Conservation (phyloP, 1,284 basidiomycete genomes). For the Leccinum insigne region DNA sequence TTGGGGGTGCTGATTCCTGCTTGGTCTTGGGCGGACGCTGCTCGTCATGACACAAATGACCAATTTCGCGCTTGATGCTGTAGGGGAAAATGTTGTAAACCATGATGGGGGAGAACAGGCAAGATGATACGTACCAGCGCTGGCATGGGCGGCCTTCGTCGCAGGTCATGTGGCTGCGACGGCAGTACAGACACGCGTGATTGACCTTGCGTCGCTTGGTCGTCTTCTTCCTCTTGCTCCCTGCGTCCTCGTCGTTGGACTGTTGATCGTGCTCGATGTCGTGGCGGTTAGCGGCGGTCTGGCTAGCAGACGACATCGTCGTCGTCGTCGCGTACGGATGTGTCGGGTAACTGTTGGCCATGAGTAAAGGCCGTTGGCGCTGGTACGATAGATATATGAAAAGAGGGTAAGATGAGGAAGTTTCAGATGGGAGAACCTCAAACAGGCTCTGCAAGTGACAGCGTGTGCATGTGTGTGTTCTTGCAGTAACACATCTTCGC, state of each 20-base stretch:
- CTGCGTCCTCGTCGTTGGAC: conserved; percentile 29
- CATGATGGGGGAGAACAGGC: background rate
- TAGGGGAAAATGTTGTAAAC: background rate
- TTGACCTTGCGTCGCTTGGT: conserved; percentile 78
- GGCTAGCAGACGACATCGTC: conserved; percentile 20
- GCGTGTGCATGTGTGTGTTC: conserved; percentile 17
- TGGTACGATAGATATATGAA: conserved; percentile 14
- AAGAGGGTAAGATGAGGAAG: conserved; percentile 12
- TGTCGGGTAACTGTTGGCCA: conserved; percentile 30
- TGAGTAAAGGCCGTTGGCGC: conserved; percentile 11
- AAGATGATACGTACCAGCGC: conserved; percentile 67
- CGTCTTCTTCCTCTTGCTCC: conserved; percentile 49
- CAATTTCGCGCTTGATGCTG: conserved; percentile 85
- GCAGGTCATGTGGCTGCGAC: conserved; percentile 75
- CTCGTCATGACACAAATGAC: conserved; percentile 90
- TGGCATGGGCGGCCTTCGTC: conserved; percentile 89
- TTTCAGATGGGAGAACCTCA: conserved; percentile 26
- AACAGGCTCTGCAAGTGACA: conserved; percentile 24
- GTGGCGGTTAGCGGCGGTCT: conserved; percentile 1
- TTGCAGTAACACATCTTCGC: background rate
- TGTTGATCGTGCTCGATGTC: conserved; percentile 29
- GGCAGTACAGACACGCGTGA: conserved; percentile 92
- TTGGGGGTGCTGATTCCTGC: conserved; percentile 27
- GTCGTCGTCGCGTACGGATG: conserved; percentile 29
- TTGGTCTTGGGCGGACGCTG: conserved; percentile 56